Evolutionary conservation across 148 eudicot genomes (phyloP), one percentile per base, ranked within the genome.

Genomic region (Vaccinium darrowii): DNA sequence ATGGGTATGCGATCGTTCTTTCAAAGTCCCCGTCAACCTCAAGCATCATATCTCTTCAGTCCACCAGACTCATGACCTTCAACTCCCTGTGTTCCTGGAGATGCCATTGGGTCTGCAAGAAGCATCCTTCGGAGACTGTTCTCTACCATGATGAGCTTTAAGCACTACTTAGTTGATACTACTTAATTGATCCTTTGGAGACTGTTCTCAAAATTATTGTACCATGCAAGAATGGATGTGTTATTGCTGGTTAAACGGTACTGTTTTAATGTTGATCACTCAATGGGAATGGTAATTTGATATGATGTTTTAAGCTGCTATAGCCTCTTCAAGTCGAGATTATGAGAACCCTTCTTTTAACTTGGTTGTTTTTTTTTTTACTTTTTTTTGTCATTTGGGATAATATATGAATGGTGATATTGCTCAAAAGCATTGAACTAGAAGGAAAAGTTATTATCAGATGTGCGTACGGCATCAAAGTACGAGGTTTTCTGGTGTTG

Each of bases 101-200:
- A 62, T 92, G 94, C 87, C 89, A 72, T 21, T 94, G 95, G 98
- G 88, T 85, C 74, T 94, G 98, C 89, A 91, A 90, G 92, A 92
- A 87, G 87, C 84, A 84, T 82, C 63, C 21, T 23, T 57, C 33
- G 56, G 86, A 84, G 51, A 49, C 21, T 1, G 65, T 43, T 54
- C 62, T 47, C 58, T 49, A 50, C 62, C 86, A 87, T 13, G 89
- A 89, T 25, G 91, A 89, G 60, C 88, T 89, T 58, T 89, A 77
- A 87, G 43, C 14, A 18, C 18, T 33, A 36, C 39, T 36, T 36
- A 36, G 39, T 36, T 36, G 39, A 36, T 36, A 36, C 39, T 36
- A 36, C 39, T 36, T 36, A 36, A 36, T 36, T 36, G 39, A 36
- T 36, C 39, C 39, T 36, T 36, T 36, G 39, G 39, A 36, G 39